Evolutionary conservation across 2,329 filamentous ascomycete species (phyloP).

Genomic region (Periconia sp.): DNA sequence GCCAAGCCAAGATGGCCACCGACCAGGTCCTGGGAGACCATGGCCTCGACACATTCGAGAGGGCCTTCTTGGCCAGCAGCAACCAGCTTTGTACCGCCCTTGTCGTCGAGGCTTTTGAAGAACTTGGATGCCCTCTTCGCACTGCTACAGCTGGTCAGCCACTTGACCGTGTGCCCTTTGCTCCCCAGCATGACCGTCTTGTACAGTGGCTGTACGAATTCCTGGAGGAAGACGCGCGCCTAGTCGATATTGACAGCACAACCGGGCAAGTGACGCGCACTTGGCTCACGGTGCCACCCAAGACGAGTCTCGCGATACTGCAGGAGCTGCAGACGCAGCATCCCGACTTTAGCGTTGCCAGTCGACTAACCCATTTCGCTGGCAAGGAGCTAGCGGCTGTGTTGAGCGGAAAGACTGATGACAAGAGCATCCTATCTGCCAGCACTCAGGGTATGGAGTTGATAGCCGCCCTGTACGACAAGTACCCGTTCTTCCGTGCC

Average conservation of each 20-base stretch:
- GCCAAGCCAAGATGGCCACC: no score
- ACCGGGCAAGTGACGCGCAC: not conserved
- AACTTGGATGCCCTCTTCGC: not conserved
- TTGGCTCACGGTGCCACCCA: not conserved
- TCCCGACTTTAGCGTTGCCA: not conserved
- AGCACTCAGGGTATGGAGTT: no score
- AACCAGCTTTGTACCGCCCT: no score
- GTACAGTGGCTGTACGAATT: not conserved
- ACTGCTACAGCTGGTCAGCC: not conserved
- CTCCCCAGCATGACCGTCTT: not conserved
- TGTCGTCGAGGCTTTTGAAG: not conserved
- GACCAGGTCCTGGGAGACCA: no score
- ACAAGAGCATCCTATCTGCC: no score
- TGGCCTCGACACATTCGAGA: no score
- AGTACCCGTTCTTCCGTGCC: no score
- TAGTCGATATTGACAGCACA: not conserved
- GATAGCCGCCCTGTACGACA: no score
- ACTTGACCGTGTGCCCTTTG: not conserved
- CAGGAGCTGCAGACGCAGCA: not conserved
- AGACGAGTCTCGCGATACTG: not conserved
- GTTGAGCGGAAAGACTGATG: not conserved
- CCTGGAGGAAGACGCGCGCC: not conserved
- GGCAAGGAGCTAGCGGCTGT: not conserved
- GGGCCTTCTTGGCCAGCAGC: no score
- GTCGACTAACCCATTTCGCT: not conserved